These are phyloP conservation scores for Obba rivulosa DNA, from an alignment of 768 basidiomycete genomes.

Conservation along the genomic window DNA sequence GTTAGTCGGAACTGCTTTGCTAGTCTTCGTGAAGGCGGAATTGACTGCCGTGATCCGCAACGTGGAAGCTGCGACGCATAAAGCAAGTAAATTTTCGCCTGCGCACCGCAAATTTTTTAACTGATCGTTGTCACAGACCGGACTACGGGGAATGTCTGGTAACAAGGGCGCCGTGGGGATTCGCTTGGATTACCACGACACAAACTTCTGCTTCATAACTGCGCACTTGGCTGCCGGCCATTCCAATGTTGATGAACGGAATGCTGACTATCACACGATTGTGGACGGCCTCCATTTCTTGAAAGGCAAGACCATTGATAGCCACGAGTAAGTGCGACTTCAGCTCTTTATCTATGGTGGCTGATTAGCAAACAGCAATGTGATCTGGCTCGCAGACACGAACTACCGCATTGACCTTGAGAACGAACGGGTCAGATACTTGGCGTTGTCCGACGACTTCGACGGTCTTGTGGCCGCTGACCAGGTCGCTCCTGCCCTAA, in stretches of 20 bases:
- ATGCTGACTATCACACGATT: conserved; percentile 90
- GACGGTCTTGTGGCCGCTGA: conserved; percentile 76
- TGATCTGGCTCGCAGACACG: conserved; percentile 92
- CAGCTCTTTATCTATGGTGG: conserved; percentile 1
- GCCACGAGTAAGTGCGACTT: conserved; percentile 73
- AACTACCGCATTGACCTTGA: conserved; percentile 92
- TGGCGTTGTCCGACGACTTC: conserved; percentile 60
- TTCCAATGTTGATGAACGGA: conserved; percentile 81
- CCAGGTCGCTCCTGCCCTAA: conserved; percentile 54
- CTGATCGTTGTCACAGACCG: conserved; percentile 47
- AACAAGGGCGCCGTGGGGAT: conserved; percentile 97
- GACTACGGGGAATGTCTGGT: conserved; percentile 88
- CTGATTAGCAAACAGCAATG: conserved; percentile 49
- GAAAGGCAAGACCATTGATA: conserved; percentile 81
- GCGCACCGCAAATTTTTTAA: no score
- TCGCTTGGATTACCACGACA: conserved; percentile 86
- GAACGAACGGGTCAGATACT: conserved; percentile 71
- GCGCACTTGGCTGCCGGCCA: conserved; percentile 98
- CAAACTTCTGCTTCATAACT: conserved; percentile 92
- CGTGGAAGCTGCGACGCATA: conserved; percentile 88
- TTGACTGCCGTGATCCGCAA: conserved; percentile 78
- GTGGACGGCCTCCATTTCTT: conserved; percentile 78
- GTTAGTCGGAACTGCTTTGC: conserved; percentile 92
- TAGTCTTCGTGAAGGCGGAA: conserved; percentile 77
- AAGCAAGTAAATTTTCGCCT: conserved; percentile 55